phyloP scores from a whole-genome alignment of 176 grass and related monocot species.

The Eremochloa ophiuroides region DNA sequence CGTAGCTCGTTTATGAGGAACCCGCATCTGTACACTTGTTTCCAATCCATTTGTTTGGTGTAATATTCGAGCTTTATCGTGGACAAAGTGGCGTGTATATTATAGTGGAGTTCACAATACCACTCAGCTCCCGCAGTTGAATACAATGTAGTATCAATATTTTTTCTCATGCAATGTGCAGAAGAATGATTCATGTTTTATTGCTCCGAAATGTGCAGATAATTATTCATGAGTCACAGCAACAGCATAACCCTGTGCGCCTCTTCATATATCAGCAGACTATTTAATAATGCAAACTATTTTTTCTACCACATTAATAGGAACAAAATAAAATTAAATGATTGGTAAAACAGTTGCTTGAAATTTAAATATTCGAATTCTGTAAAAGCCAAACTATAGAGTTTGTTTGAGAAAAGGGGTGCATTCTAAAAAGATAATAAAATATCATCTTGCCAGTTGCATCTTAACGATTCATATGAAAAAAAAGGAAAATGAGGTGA shows the following conservation, averaged over 20 bases:
- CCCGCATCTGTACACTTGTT: slow-evolving; percentile 21
- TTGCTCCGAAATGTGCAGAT: background rate
- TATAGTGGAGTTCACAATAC: slow-evolving; percentile 14
- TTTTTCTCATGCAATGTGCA: background rate
- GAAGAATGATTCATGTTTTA: slow-evolving; percentile 12
- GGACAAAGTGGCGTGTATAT: slow-evolving; percentile 13
- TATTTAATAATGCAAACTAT: background rate
- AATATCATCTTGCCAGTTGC: background rate
- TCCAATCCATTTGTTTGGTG: background rate
- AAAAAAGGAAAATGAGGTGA: background rate
- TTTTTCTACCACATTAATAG: background rate
- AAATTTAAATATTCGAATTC: background rate
- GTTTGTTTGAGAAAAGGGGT: background rate
- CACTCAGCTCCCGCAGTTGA: background rate
- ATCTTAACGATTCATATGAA: background rate
- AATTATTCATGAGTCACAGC: no score
- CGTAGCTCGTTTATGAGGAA: slow-evolving; percentile 76
- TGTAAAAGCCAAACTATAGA: background rate
- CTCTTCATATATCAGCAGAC: background rate
- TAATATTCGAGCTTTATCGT: slow-evolving; percentile 9
- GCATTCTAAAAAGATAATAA: background rate
- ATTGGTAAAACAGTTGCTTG: background rate
- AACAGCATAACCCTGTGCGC: background rate
- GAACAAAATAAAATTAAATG: background rate
- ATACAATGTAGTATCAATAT: background rate